Percentiles rank a stretch among this genome's conserved stretches.
phyloP scores from a whole-genome alignment of 2,329 filamentous ascomycete genomes.

The Chaetomium strumarium region DNA sequence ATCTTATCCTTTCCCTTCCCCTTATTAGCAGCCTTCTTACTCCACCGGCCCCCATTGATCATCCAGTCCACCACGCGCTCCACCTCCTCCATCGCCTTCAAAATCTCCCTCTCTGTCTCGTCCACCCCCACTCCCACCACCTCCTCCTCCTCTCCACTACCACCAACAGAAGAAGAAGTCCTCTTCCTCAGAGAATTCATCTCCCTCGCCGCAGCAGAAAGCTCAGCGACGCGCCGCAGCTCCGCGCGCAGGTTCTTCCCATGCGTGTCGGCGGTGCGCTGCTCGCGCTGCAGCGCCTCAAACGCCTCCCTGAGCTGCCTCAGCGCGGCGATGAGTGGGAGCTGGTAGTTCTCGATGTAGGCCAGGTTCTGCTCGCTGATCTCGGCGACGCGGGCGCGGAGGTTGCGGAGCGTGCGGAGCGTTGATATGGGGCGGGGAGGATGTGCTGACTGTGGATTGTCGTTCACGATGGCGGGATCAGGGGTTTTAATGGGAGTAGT shows the following conservation, averaged over 20 bases:
- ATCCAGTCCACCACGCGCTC: background rate
- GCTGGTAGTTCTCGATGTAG: background rate
- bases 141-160: too few relatives aligned
- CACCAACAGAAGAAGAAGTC: too few relatives aligned
- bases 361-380: background rate
- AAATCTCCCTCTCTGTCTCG: background rate
- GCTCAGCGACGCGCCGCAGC: background rate
- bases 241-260: background rate
- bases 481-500: background rate
- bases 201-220: background rate
- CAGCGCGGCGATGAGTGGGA: background rate
- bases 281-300: background rate
- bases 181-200: background rate
- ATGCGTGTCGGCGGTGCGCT: background rate
- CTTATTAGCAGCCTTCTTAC: too few relatives aligned
- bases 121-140: too few relatives aligned
- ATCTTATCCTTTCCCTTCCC: too few relatives aligned
- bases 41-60: background rate
- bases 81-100: background rate
- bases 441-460: background rate
- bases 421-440: too few relatives aligned
- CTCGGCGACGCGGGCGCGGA: background rate
- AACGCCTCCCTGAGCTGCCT: background rate
- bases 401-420: conserved; percentile 1
- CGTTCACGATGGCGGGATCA: background rate